A percentile compares a stretch with the other conserved stretches of the same genome.
phyloP scores from a whole-genome alignment of 2,329 filamentous ascomycete genomes.

The Colletotrichum sp. region DNA sequence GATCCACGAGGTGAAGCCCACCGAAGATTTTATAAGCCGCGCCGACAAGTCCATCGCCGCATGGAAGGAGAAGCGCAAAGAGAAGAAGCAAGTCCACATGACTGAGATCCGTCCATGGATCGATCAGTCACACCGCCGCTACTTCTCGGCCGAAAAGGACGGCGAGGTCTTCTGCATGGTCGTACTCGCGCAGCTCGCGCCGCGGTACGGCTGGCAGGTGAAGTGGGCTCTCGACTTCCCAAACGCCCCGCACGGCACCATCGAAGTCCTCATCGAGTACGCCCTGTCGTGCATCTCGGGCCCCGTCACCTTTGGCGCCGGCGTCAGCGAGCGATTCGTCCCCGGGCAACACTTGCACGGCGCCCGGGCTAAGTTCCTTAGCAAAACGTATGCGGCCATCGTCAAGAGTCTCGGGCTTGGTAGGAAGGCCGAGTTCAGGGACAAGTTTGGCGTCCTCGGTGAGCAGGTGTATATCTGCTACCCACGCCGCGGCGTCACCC shows the following conservation, averaged over 20 bases:
- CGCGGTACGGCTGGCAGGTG: slow-evolving; percentile 87
- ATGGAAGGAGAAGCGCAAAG: slow-evolving; percentile 83
- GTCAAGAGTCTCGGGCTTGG: slow-evolving; percentile 83
- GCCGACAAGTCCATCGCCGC: slow-evolving; percentile 76
- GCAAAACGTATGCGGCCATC: slow-evolving; percentile 82
- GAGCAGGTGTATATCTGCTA: slow-evolving; percentile 92
- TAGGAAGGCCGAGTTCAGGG: slow-evolving; percentile 86
- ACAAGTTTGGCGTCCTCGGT: slow-evolving; percentile 86
- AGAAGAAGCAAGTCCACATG: slow-evolving; percentile 81
- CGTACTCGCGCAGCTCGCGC: slow-evolving; percentile 82
- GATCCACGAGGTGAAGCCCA: slow-evolving; percentile 74
- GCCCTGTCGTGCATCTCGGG: slow-evolving; percentile 60
- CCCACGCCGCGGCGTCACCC: slow-evolving; percentile 82
- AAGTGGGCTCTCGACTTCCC: slow-evolving; percentile 98
- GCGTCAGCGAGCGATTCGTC: slow-evolving; percentile 75
- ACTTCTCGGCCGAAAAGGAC: slow-evolving; percentile 80
- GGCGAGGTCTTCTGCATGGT: slow-evolving; percentile 78
- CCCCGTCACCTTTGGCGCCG: slow-evolving; percentile 84
- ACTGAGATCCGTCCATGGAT: slow-evolving; percentile 91
- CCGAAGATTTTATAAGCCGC: slow-evolving; percentile 71
- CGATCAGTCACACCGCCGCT: slow-evolving; percentile 81
- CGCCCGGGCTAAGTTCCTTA: slow-evolving; percentile 79
- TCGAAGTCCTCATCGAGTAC: slow-evolving; percentile 81
- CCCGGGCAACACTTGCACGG: slow-evolving; percentile 84
- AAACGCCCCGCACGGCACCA: slow-evolving; percentile 81